These are phyloP conservation scores for Wickerhamiella bombiphila DNA, from an alignment of 805 yeast species.

Conservation along the genomic window DNA sequence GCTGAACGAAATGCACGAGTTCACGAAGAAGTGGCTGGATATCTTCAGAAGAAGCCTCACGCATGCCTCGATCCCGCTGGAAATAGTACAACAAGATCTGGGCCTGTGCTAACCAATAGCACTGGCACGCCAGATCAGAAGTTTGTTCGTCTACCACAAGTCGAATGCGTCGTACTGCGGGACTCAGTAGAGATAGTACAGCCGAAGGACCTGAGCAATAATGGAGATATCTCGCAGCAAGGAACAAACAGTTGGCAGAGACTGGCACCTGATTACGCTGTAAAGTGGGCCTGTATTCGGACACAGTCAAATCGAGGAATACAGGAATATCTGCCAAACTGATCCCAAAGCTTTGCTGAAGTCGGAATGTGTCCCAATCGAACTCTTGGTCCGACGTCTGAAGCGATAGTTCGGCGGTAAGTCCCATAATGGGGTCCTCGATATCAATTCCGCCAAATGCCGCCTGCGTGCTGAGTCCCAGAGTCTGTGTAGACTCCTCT, in stretches of 20 bases:
- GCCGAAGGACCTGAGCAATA: conserved; percentile 19
- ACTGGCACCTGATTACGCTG: conserved; percentile 25
- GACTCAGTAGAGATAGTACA: conserved; percentile 21
- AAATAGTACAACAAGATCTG: conserved; percentile 68
- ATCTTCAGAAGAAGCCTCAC: conserved; percentile 18
- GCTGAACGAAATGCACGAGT: conserved; percentile 7
- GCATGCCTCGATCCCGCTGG: conserved; percentile 41
- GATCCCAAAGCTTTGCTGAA: conserved; percentile 29
- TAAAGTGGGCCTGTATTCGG: conserved; percentile 25
- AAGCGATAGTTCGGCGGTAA: too few species aligned
- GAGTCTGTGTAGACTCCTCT: conserved; percentile 15
- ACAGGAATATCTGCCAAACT: conserved; percentile 24
- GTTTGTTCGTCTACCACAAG: conserved; percentile 21
- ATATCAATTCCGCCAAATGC: background rate
- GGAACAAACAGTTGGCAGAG: conserved; percentile 30
- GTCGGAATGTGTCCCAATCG: conserved; percentile 28
- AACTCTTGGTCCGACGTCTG: conserved; percentile 18
- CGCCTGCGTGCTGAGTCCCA: conserved; percentile 10
- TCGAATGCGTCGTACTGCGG: conserved; percentile 23
- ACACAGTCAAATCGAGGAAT: conserved; percentile 26
- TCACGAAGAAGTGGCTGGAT: conserved; percentile 10
- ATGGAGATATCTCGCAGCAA: conserved; percentile 28
- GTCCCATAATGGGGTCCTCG: background rate
- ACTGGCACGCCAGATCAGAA: conserved; percentile 29
- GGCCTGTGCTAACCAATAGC: conserved; percentile 79